Conservation (phyloP, 2,329 filamentous ascomycete genomes). For the Diaporthe sp. region DNA sequence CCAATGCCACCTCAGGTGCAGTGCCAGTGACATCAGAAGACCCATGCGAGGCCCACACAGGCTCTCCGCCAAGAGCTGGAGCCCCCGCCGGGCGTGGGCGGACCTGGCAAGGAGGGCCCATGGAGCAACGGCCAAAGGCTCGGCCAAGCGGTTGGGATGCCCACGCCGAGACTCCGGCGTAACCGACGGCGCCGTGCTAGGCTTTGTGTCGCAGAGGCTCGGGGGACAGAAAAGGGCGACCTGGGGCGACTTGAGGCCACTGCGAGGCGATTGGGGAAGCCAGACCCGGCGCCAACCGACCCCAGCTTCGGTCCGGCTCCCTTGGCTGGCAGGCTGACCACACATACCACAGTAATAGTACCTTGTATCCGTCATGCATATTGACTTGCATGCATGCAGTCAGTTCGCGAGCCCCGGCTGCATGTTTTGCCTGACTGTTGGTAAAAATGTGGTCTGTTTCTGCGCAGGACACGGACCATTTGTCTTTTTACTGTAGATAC, state of each 20-base stretch:
- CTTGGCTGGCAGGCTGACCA: conserved; percentile 26
- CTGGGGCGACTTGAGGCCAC: background rate
- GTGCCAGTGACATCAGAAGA: conserved; percentile 22
- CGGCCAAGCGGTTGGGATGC: conserved; percentile 29
- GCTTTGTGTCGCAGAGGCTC: background rate
- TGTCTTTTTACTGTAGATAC: no score
- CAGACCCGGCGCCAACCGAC: conserved; percentile 15
- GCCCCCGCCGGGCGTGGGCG: conserved; percentile 15
- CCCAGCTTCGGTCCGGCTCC: conserved; percentile 23
- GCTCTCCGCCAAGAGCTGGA: conserved; percentile 24
- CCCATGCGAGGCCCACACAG: conserved; percentile 19
- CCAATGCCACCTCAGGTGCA: conserved; percentile 27
- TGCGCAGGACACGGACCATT: background rate
- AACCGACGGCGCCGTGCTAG: conserved; percentile 24
- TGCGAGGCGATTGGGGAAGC: conserved; percentile 12
- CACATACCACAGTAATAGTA: background rate
- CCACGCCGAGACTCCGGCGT: conserved; percentile 26
- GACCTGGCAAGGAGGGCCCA: conserved; percentile 18
- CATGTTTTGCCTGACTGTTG: background rate
- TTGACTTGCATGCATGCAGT: conserved; percentile 4
- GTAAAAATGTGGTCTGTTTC: background rate
- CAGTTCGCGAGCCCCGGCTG: background rate
- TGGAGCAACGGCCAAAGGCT: conserved; percentile 12
- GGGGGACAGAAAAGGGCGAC: background rate
- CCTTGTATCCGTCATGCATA: conserved; percentile 19